Percentiles rank a stretch among this genome's conserved stretches.
Conservation (phyloP, 495 filamentous ascomycete genomes). For the Copromyces sp. region DNA sequence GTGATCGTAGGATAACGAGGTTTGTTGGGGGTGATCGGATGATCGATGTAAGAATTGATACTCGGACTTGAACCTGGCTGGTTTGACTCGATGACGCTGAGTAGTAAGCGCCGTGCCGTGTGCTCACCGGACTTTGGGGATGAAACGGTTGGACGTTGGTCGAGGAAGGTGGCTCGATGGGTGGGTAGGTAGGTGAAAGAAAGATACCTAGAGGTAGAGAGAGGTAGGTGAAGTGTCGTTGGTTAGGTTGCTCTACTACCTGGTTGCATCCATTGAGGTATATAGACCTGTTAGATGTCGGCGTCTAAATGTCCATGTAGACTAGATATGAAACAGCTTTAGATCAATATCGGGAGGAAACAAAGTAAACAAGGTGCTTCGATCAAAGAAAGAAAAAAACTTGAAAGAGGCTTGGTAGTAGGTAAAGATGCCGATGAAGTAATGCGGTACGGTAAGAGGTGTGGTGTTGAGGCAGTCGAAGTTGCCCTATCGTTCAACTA, state of each 20-base stretch:
- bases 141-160: background rate
- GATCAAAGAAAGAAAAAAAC: background rate
- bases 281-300: background rate
- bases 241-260: background rate
- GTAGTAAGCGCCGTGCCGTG: background rate
- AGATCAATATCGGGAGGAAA: background rate
- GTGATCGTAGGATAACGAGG: background rate
- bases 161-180: background rate
- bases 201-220: background rate
- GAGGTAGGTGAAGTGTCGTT: background rate
- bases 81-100: background rate
- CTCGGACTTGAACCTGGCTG: background rate
- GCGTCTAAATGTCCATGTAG: background rate
- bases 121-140: background rate
- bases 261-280: background rate
- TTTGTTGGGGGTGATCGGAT: background rate
- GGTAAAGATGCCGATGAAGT: background rate
- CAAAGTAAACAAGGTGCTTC: background rate
- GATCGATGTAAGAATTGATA: constrained; percentile 5
- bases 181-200: background rate
- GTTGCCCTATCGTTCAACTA: background rate
- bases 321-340: background rate
- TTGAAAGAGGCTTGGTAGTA: background rate
- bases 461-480: background rate
- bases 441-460: background rate